Evolutionary conservation across 106 monocot species (phyloP), one percentile per base, ranked within the genome.

Genomic region (Posidonia australis): DNA sequence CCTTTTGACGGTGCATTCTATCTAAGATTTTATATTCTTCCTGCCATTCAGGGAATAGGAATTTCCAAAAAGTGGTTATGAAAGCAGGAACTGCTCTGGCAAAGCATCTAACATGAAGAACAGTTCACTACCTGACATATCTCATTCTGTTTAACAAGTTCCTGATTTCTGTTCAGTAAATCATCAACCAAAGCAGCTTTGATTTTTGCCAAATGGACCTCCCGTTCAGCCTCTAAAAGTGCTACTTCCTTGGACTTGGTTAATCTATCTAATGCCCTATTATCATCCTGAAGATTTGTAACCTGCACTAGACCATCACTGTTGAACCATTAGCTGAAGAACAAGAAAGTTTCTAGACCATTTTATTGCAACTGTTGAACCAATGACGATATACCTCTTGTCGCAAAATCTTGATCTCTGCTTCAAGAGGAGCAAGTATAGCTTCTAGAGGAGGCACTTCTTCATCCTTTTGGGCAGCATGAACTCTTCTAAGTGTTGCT

Each of bases 391-490:
- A 14, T 64, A 89, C 88, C 84, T 84, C 84, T 69, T 72, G 88
- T 47, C 72, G 69, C 55, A 89, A 65, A 64, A 81, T 63, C 27
- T 77, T 89, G 21, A 85, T 89, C 56, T 90, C 90, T 67, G 90
- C 86, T 70, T 90, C 90, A 42, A 90, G 86, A n/a, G 90, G 90
- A 19, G 67, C 69, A 70, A 91, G 86, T 70, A 90, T 86, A 51
- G 71, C 75, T 55, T 91, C 91, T 25, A 91, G 51, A 18, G 81
- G 74, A n/a, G 86, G 91, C 11, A 81, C 27, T 10, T 86, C 91
- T 47, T 91, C 91, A 74, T 91, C 91, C 46, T 84, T 91, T 48
- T 86, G 91, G 63, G 83, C 80, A 61, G 91, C 86, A 86, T 91
- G 86, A 58, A 91, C 91, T 70, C 91, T 76, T 58, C 86, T 55